Percentiles rank a stretch among this genome's conserved stretches.
These are phyloP conservation scores for Radiomyces spectabilis DNA, from an alignment of 192 early-diverging fungal species.

Conservation along the genomic window DNA sequence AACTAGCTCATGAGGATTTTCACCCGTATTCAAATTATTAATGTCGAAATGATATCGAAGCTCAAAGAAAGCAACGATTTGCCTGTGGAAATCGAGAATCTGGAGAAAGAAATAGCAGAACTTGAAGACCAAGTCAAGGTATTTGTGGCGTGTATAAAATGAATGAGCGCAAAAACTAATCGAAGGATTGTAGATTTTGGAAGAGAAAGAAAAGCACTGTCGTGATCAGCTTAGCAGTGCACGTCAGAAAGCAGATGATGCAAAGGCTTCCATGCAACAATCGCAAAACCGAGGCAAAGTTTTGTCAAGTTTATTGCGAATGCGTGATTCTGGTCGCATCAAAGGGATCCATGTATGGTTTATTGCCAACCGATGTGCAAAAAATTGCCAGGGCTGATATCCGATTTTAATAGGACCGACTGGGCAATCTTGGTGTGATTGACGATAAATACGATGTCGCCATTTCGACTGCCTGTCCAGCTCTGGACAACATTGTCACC, in stretches of 20 bases:
- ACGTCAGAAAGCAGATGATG: conserved; percentile 67
- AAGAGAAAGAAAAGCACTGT: conserved; percentile 16
- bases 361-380: no score
- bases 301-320: conserved; percentile 56
- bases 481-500: conserved; percentile 86
- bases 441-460: conserved; percentile 93
- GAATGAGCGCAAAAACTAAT: no score
- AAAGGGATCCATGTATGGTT: conserved; percentile 65
- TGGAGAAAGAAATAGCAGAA: conserved; percentile 30
- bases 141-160: no score
- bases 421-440: conserved; percentile 95
- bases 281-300: conserved; percentile 63
- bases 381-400: no score
- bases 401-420: conserved; percentile 49
- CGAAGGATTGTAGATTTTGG: background rate
- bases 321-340: conserved; percentile 66
- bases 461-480: conserved; percentile 81
- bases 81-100: conserved; percentile 43
- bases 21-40: no score
- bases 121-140: conserved; percentile 30
- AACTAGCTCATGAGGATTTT: background rate
- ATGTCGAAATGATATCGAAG: conserved; percentile 13
- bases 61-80: conserved; percentile 10
- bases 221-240: conserved; percentile 34
- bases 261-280: conserved; percentile 48